Conservation (phyloP, 2,329 filamentous ascomycete species). For the Talaromyces pinophilus region DNA sequence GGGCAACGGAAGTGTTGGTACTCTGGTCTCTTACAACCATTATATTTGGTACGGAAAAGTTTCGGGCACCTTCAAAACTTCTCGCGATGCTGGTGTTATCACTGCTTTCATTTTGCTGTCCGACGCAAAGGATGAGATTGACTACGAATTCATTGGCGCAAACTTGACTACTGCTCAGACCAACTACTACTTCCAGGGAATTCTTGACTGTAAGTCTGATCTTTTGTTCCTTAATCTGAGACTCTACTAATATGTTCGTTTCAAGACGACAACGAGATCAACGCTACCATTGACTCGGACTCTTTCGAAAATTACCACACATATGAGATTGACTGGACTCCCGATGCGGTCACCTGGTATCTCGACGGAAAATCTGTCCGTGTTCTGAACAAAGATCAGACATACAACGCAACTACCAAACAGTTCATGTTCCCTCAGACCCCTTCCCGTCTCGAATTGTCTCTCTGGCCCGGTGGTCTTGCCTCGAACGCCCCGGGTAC, state of each 20-base stretch:
- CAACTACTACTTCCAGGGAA: conserved; percentile 96
- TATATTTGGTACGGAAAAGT: conserved; percentile 99
- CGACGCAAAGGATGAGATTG: conserved; percentile 97
- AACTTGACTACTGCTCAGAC: conserved; percentile 79
- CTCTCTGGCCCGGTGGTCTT: conserved; percentile 91
- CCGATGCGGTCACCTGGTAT: conserved; percentile 81
- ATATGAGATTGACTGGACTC: conserved; percentile 92
- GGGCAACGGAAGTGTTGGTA: conserved; percentile 80
- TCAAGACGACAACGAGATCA: conserved; percentile 71
- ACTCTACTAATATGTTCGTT: conserved; percentile 18
- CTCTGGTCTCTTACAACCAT: conserved; percentile 76
- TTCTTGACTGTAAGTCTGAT: conserved; percentile 74
- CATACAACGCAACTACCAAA: conserved; percentile 81
- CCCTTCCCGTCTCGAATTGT: conserved; percentile 85
- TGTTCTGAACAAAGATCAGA: conserved; percentile 71
- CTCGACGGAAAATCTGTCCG: conserved; percentile 80
- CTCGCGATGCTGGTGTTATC: conserved; percentile 84
- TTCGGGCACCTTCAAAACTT: conserved; percentile 80
- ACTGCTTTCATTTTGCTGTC: conserved; percentile 94
- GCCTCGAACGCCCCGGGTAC: conserved; percentile 78
- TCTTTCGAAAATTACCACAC: conserved; percentile 79
- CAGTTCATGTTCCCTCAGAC: conserved; percentile 89
- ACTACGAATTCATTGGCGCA: conserved; percentile 89
- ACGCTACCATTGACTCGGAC: conserved; percentile 64
- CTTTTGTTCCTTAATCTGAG: neutral